Percentiles rank a stretch among this genome's conserved stretches.
phyloP scores from a whole-genome alignment of 345 rosid genomes.

The Brassica carinata region DNA sequence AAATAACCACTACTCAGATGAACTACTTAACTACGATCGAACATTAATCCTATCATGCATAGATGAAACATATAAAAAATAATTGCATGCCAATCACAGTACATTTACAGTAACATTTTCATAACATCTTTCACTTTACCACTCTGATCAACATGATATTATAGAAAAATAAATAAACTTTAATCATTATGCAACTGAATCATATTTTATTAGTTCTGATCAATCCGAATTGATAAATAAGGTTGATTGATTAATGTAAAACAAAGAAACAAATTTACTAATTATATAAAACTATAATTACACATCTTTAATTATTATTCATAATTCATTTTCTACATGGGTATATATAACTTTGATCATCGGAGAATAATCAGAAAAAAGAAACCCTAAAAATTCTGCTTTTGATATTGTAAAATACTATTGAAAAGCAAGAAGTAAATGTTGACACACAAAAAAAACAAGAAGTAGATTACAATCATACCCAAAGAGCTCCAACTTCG shows the following conservation, averaged over 20 bases:
- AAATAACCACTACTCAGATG: neutral
- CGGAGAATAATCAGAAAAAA: slow-evolving; percentile 22
- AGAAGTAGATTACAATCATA: slow-evolving; percentile 41
- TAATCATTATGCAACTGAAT: slow-evolving; percentile 3
- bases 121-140: neutral
- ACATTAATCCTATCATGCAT: neutral
- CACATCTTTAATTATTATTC: slow-evolving; percentile 31
- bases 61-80: neutral
- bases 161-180: neutral
- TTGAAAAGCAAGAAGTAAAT: neutral
- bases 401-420: slow-evolving; percentile 26
- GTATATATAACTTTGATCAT: slow-evolving; percentile 20
- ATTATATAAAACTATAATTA: slow-evolving; percentile 19
- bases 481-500: slow-evolving; percentile 85
- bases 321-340: slow-evolving; percentile 30
- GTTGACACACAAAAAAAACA: neutral
- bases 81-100: neutral
- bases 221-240: slow-evolving; percentile 10
- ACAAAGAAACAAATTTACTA: neutral
- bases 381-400: slow-evolving; percentile 25
- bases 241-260: slow-evolving; percentile 7
- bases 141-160: neutral
- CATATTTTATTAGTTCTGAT: slow-evolving; percentile 15
- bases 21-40: neutral
- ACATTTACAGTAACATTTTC: neutral